Conservation (phyloP, 371 early-diverging fungal species). For the Rhizopus sp. region DNA sequence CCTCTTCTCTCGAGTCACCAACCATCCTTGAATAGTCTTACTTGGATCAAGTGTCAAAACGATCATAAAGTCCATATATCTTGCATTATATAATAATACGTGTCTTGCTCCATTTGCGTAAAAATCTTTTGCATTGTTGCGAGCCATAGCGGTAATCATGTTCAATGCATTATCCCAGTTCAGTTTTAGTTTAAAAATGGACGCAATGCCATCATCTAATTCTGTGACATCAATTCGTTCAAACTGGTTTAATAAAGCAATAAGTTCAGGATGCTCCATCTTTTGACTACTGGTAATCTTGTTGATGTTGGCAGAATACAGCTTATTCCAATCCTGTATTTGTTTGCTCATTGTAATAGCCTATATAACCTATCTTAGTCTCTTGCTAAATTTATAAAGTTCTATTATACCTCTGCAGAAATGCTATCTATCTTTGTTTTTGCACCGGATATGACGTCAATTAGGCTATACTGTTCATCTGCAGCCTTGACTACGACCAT, state of each 20-base stretch:
- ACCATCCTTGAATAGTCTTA: conserved; percentile 31
- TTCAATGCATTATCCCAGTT: conserved; percentile 39
- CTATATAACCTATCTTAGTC: not conserved
- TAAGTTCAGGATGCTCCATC: conserved; percentile 18
- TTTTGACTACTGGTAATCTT: not conserved
- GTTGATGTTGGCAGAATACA: conserved; percentile 24
- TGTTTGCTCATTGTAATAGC: conserved; percentile 30
- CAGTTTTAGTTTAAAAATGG: conserved; percentile 21
- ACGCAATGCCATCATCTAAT: conserved; percentile 30
- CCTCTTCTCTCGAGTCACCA: conserved; percentile 39
- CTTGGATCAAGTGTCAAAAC: conserved; percentile 25
- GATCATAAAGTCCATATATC: conserved; percentile 49
- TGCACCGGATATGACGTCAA: conserved; percentile 35
- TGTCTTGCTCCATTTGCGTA: conserved; percentile 31
- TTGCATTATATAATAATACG: conserved; percentile 34
- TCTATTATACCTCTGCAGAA: conserved; percentile 33
- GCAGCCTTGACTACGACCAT: conserved; percentile 18
- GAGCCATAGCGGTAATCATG: conserved; percentile 19
- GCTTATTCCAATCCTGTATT: conserved; percentile 36
- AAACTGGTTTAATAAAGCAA: conserved; percentile 34
- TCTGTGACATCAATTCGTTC: conserved; percentile 31
- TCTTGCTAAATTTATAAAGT: not conserved
- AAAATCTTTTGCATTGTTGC: conserved; percentile 31
- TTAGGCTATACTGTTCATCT: conserved; percentile 29
- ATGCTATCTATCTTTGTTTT: conserved; percentile 35